A percentile compares a stretch with the other conserved stretches of the same genome.
These are phyloP conservation scores for Aspergillus pseudonomiae DNA, from an alignment of 2,329 filamentous ascomycete genomes.

Conservation along the genomic window DNA sequence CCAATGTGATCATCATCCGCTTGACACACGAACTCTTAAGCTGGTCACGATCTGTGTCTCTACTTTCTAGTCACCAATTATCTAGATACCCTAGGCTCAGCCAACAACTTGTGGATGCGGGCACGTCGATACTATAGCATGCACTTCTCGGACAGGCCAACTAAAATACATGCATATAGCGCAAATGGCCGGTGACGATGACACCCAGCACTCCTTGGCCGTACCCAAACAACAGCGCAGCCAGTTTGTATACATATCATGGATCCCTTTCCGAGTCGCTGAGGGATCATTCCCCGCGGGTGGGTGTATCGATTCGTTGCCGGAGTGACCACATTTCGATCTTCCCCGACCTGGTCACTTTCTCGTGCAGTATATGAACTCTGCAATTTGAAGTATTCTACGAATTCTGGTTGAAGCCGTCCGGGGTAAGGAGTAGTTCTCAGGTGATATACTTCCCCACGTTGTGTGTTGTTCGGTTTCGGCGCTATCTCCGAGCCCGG, in stretches of 20 bases:
- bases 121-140: neutral
- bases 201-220: constrained; percentile 24
- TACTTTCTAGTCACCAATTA: neutral
- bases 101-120: neutral
- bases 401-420: neutral
- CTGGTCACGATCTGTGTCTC: neutral
- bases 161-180: neutral
- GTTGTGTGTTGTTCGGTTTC: neutral
- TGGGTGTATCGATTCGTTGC: neutral
- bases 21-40: too few relatives aligned
- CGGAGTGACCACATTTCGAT: neutral
- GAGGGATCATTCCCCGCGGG: neutral
- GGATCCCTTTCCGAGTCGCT: neutral
- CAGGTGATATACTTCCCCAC: neutral
- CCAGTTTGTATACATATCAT: constrained; percentile 13
- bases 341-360: neutral
- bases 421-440: neutral
- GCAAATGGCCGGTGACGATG: constrained; percentile 20
- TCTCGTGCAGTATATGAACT: neutral
- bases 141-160: neutral
- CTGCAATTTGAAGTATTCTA: neutral
- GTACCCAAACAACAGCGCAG: constrained; percentile 24
- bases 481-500: constrained; percentile 7
- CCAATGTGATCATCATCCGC: neutral
- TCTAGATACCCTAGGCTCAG: too few relatives aligned